These are phyloP conservation scores for Periconia macrospinosa DNA, from an alignment of 2,329 filamentous ascomycete genomes.

Conservation along the genomic window DNA sequence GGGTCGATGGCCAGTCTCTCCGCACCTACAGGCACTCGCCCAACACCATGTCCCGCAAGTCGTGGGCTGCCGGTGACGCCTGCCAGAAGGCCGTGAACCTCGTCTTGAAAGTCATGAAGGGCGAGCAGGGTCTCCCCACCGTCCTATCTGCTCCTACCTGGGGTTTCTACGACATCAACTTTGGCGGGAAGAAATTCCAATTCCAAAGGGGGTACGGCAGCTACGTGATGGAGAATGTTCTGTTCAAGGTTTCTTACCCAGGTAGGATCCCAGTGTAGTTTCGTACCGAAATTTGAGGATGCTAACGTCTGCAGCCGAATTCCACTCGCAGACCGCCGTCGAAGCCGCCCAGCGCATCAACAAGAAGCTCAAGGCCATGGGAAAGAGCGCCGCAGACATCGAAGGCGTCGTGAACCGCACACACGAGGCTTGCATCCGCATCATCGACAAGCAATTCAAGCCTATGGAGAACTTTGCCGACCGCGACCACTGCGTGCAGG, in stretches of 20 bases:
- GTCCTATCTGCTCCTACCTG: slow-evolving; percentile 90
- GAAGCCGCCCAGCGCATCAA: slow-evolving; percentile 90
- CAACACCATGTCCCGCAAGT: slow-evolving; percentile 99
- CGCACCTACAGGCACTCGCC: slow-evolving; percentile 96
- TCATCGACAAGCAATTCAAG: slow-evolving; percentile 99
- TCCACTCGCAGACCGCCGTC: slow-evolving; percentile 98
- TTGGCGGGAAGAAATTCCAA: slow-evolving; percentile 87
- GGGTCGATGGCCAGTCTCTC: slow-evolving; percentile 94
- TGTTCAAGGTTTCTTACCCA: slow-evolving; percentile 99
- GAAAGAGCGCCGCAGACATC: slow-evolving; percentile 89
- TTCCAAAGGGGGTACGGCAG: slow-evolving; percentile 96
- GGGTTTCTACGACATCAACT: slow-evolving; percentile 99
- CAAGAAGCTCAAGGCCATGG: slow-evolving; percentile 77
- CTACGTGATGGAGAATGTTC: slow-evolving; percentile 99
- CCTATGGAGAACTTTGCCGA: slow-evolving; percentile 99
- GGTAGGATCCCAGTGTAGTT: slow-evolving; percentile 55
- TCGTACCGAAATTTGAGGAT: neutral
- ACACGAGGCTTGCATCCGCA: slow-evolving; percentile 96
- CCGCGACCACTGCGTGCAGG: slow-evolving; percentile 97
- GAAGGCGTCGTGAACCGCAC: slow-evolving; percentile 92
- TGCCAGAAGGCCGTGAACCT: slow-evolving; percentile 95
- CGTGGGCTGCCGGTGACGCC: slow-evolving; percentile 97
- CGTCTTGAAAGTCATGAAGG: slow-evolving; percentile 85
- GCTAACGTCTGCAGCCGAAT: slow-evolving; percentile 67
- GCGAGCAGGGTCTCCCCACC: slow-evolving; percentile 87